These are phyloP conservation scores for Boletus insuetus DNA, from an alignment of 768 basidiomycete genomes.

Conservation along the genomic window DNA sequence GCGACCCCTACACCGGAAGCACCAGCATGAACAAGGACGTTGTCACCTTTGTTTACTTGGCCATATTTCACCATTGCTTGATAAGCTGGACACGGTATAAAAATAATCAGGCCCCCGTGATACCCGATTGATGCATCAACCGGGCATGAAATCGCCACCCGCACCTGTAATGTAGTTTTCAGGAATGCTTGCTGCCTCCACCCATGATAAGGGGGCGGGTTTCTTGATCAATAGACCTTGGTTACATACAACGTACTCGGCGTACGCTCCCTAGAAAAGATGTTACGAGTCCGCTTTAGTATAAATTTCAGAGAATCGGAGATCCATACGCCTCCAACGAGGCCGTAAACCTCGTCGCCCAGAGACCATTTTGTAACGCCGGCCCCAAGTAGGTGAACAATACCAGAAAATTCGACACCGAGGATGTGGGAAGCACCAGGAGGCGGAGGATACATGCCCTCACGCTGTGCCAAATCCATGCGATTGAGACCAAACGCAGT, in stretches of 20 bases:
- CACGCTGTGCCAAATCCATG: slow-evolving; percentile 76
- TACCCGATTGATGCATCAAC: background rate
- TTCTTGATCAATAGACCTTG: slow-evolving; percentile 71
- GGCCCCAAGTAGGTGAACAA: slow-evolving; percentile 51
- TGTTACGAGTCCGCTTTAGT: slow-evolving; percentile 1
- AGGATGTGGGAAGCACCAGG: slow-evolving; percentile 72
- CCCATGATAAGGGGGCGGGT: slow-evolving; percentile 73
- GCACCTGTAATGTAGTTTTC: slow-evolving; percentile 87
- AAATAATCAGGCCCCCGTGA: slow-evolving; percentile 5
- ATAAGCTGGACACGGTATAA: slow-evolving; percentile 40
- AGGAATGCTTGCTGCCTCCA: slow-evolving; percentile 82
- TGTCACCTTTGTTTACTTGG: slow-evolving; percentile 62
- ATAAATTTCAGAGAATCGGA: no score
- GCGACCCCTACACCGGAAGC: slow-evolving; percentile 90
- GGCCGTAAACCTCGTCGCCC: slow-evolving; percentile 75
- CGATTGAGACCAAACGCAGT: slow-evolving; percentile 87
- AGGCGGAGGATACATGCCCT: slow-evolving; percentile 75
- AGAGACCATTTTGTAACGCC: slow-evolving; percentile 52
- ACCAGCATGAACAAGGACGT: slow-evolving; percentile 87
- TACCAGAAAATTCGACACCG: slow-evolving; percentile 86
- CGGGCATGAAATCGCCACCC: slow-evolving; percentile 16
- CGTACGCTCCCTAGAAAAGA: slow-evolving; percentile 74
- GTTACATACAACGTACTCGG: slow-evolving; percentile 74
- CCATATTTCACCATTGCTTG: slow-evolving; percentile 67
- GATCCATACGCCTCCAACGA: slow-evolving; percentile 70